Evolutionary conservation across 208 protist genomes (phyloP).

Genomic region (Trypanosoma congolense): DNA sequence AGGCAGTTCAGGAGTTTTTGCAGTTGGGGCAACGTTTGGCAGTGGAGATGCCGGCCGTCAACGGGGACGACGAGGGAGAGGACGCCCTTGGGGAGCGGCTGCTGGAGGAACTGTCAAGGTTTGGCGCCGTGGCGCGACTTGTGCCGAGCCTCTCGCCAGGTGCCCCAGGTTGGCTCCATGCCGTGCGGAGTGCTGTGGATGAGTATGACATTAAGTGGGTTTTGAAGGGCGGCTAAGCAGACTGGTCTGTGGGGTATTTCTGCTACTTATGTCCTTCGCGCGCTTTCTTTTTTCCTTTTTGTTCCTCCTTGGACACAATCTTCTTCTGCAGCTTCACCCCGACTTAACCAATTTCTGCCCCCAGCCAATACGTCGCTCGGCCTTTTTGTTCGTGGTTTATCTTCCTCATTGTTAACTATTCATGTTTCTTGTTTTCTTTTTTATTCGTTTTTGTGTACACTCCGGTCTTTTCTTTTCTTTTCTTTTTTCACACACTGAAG

Average conservation of each 20-base stretch:
- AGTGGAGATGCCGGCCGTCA: not conserved
- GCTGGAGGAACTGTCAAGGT: slow-evolving; percentile 33
- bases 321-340: too few relatives aligned
- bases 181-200: slow-evolving; percentile 29
- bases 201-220: slow-evolving; percentile 49
- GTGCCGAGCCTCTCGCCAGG: slow-evolving; percentile 8
- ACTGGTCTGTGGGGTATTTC: too few relatives aligned
- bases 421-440: too few relatives aligned
- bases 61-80: slow-evolving; percentile 8
- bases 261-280: too few relatives aligned
- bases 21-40: slow-evolving; percentile 7
- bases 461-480: too few relatives aligned
- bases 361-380: too few relatives aligned
- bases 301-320: too few relatives aligned
- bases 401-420: too few relatives aligned
- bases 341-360: too few relatives aligned
- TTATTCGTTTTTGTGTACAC: too few relatives aligned
- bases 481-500: too few relatives aligned
- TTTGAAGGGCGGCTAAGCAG: slow-evolving; percentile 22
- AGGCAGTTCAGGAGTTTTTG: slow-evolving; percentile 27
- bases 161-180: slow-evolving; percentile 27
- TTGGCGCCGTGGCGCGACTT: slow-evolving; percentile 23
- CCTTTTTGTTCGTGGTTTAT: too few relatives aligned
- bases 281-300: slow-evolving; percentile 13
- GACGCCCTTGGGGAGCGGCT: slow-evolving; percentile 12